These are phyloP conservation scores for Lactarius evosmus DNA, from an alignment of 768 basidiomycete species.

Conservation along the genomic window DNA sequence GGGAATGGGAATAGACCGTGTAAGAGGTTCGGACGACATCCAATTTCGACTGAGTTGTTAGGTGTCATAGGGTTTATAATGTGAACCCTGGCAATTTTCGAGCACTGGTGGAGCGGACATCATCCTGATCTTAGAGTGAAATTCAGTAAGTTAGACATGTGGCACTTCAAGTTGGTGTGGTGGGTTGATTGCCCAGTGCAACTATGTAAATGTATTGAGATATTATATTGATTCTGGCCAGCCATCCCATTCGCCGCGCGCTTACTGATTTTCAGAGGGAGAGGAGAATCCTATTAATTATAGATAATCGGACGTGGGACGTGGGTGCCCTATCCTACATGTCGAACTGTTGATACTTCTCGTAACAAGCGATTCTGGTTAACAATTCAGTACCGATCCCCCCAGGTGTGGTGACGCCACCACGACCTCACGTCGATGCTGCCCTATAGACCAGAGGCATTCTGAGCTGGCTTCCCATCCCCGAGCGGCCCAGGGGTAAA, in stretches of 20 bases:
- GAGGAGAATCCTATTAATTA: neutral
- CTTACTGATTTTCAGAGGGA: neutral
- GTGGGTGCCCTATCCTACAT: neutral
- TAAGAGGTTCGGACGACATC: too few species aligned
- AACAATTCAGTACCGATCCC: neutral
- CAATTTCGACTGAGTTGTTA: too few species aligned
- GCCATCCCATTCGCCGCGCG: neutral
- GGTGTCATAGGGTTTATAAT: too few species aligned
- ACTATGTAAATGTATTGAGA: too few species aligned
- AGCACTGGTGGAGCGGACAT: too few species aligned
- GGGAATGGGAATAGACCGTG: slow-evolving; percentile 13
- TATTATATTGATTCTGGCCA: too few species aligned
- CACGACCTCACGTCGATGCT: neutral
- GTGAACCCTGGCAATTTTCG: too few species aligned
- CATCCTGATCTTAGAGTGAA: too few species aligned
- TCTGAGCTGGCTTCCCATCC: neutral
- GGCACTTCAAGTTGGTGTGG: too few species aligned
- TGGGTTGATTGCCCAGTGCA: too few species aligned
- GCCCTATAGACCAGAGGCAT: neutral
- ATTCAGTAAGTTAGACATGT: too few species aligned
- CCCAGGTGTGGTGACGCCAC: neutral
- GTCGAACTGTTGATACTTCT: neutral
- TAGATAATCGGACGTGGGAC: neutral
- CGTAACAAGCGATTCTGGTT: neutral
- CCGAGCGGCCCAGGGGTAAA: neutral